Evolutionary conservation across 805 yeast genomes (phyloP).

Genomic region (Wickerhamomyces xylosicus): DNA sequence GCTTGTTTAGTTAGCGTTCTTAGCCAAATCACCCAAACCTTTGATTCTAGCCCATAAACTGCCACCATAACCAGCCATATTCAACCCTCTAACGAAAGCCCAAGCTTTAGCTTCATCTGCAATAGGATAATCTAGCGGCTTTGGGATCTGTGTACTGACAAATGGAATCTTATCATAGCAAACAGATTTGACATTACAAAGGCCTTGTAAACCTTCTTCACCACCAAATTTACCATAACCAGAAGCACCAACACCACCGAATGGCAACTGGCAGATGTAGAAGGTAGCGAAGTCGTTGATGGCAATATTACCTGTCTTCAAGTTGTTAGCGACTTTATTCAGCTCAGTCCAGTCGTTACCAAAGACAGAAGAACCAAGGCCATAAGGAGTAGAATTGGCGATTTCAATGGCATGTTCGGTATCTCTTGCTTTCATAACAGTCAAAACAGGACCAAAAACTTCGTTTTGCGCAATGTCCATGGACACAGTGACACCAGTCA

Average conservation of each 20-base stretch:
- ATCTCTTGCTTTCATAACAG: conserved; percentile 61
- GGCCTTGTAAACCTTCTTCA: conserved; percentile 87
- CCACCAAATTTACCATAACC: conserved; percentile 99
- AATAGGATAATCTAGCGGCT: conserved; percentile 87
- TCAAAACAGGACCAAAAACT: conserved; percentile 88
- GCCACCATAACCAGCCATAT: conserved; percentile 73
- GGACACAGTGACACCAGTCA: conserved; percentile 66
- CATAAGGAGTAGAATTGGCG: conserved; percentile 81
- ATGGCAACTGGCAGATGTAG: conserved; percentile 92
- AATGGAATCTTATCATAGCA: conserved; percentile 78
- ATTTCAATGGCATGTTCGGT: conserved; percentile 61
- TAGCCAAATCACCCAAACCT: conserved; percentile 44
- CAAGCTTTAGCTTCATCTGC: conserved; percentile 74
- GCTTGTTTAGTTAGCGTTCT: conserved; percentile 24
- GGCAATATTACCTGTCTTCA: conserved; percentile 87
- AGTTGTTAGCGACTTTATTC: conserved; percentile 47
- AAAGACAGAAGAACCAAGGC: conserved; percentile 87
- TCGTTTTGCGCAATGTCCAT: conserved; percentile 84
- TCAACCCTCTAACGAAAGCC: conserved; percentile 75
- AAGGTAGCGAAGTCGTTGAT: conserved; percentile 96
- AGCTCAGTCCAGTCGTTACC: conserved; percentile 52
- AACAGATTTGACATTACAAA: conserved; percentile 79
- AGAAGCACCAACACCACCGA: conserved; percentile 88
- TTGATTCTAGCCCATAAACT: conserved; percentile 61
- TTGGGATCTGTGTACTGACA: conserved; percentile 76